Evolutionary conservation across 2,329 filamentous ascomycete species (phyloP), one percentile per base, ranked within the genome.

Genomic region (Botrytis fragariae): DNA sequence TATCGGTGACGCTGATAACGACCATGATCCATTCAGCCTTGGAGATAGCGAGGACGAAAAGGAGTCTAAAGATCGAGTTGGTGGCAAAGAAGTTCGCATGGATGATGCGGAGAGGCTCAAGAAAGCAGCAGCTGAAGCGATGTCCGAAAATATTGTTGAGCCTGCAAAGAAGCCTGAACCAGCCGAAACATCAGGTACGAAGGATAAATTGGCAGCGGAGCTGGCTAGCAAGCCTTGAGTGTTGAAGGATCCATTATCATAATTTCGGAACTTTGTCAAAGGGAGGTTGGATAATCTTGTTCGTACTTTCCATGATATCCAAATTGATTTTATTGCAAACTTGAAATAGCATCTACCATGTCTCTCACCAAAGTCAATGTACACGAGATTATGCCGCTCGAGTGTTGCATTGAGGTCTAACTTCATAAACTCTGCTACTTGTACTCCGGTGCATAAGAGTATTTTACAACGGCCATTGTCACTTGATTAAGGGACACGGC

Each of bases 21-120:
- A 72, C 12, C 70, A 72, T 48, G 96, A 99, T 80, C 96, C 96
- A 0, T 99, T 99, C 84, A 98, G 94, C 79, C 87, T 99, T 22
- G 96, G 96, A 8, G 95, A 98, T 78, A 97, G 94, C 79, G 95
- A 98, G 77, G 95, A 97, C 77, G 96, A 99, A 83, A 92, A 92
- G 78, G 93, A 95, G 71, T 83, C 85, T 25, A 96, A 94, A 83
- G 87, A 88, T 62, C 78, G 79, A 57, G 78, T 79, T 70, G 79
- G 65, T 72, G 86, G 87, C 78, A 79, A 85, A 76, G 87, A 89
- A 71, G 86, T 90, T 74, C 86, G 86, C 74, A 86, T 86, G 74
- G 88, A 89, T 57, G 82, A 82, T 76, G 76, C 81, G 75, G 91
- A 90, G 79, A 87, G 86, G 79, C 81, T 90, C 79, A 92, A 90